A percentile compares a stretch with the other conserved stretches of the same genome.
Conservation (phyloP, 768 basidiomycete species). For the Roridomyces roridus region DNA sequence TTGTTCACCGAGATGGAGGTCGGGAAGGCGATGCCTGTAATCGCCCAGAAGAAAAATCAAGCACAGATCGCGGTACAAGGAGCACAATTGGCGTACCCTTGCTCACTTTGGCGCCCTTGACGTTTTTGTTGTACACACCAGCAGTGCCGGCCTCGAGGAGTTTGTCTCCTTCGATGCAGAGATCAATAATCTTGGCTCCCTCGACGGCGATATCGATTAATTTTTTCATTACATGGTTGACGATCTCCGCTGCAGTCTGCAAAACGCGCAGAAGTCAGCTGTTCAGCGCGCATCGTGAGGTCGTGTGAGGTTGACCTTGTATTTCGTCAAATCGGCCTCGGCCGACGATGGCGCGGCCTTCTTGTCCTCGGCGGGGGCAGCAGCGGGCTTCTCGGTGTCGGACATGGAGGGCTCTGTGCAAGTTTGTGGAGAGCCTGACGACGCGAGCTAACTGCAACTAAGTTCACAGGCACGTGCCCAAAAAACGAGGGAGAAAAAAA, state of each 20-base stretch:
- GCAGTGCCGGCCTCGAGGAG: slow-evolving; percentile 87
- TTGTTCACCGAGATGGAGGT: slow-evolving; percentile 96
- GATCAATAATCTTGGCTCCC: slow-evolving; percentile 88
- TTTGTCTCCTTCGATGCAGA: slow-evolving; percentile 93
- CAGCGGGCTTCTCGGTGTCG: slow-evolving; percentile 58
- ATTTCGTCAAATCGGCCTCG: slow-evolving; percentile 84
- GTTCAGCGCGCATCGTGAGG: slow-evolving; percentile 23
- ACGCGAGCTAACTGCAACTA: background rate
- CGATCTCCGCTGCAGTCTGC: slow-evolving; percentile 92
- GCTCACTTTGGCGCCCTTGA: slow-evolving; percentile 85
- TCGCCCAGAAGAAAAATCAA: slow-evolving; percentile 1
- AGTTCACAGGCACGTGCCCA: background rate
- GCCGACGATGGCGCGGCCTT: slow-evolving; percentile 57
- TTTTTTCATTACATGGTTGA: slow-evolving; percentile 83
- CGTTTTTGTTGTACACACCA: slow-evolving; percentile 87
- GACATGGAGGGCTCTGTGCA: slow-evolving; percentile 53
- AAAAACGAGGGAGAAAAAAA: background rate
- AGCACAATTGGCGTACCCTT: slow-evolving; percentile 68
- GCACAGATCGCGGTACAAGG: background rate
- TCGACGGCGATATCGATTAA: slow-evolving; percentile 78
- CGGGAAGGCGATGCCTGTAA: slow-evolving; percentile 88
- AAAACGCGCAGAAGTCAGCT: slow-evolving; percentile 7
- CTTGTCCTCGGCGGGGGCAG: slow-evolving; percentile 49
- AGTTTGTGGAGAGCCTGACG: slow-evolving; percentile 14
- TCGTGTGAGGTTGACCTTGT: slow-evolving; percentile 71